These are phyloP conservation scores for Paspalum vaginatum DNA, from an alignment of 176 grass and related monocot genomes.

Conservation along the genomic window DNA sequence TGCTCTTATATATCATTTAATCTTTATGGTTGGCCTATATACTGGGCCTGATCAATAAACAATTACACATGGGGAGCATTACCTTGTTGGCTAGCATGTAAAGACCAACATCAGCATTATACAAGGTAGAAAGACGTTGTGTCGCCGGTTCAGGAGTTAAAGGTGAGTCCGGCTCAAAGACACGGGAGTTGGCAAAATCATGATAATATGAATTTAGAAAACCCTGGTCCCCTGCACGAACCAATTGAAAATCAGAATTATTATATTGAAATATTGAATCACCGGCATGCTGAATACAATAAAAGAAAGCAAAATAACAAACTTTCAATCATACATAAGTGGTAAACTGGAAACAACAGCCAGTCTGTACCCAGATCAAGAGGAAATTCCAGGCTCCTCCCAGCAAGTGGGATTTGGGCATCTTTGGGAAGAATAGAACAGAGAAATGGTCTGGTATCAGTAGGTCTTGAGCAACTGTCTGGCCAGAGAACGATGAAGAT, in stretches of 20 bases:
- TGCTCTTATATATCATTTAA: conserved; percentile 7
- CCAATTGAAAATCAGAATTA: conserved; percentile 25
- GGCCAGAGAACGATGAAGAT: background rate
- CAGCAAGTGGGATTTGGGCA: background rate
- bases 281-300: background rate
- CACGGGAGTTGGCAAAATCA: conserved; percentile 89
- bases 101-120: conserved; percentile 99
- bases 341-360: background rate
- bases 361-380: background rate
- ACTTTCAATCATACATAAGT: conserved; percentile 2
- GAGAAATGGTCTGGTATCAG: background rate
- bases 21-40: background rate
- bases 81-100: conserved; percentile 99
- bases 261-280: conserved; percentile 15
- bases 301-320: conserved; percentile 16
- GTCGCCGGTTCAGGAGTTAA: conserved; percentile 76
- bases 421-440: background rate
- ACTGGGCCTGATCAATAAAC: background rate
- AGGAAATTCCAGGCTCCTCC: background rate
- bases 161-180: conserved; percentile 76
- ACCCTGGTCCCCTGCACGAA: conserved; percentile 54
- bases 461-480: conserved; percentile 17
- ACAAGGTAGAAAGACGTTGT: conserved; percentile 87
- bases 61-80: conserved; percentile 13
- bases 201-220: conserved; percentile 93